A percentile compares a stretch with the other conserved stretches of the same genome.
phyloP scores from a whole-genome alignment of 2,329 filamentous ascomycete genomes.

The Hirsutella minnesotensis region DNA sequence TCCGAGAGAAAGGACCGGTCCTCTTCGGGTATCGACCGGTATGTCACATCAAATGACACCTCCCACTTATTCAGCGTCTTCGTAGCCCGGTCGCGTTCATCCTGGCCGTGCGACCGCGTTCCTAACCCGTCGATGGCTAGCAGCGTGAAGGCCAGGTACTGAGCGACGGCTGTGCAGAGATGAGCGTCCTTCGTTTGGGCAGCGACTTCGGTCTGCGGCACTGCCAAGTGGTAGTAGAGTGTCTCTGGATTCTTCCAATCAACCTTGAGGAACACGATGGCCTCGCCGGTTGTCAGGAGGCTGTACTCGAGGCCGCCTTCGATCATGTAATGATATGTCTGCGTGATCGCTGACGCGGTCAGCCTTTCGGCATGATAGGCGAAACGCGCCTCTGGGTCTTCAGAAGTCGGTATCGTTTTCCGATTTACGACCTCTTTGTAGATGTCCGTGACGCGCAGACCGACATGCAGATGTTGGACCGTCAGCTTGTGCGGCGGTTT shows the following conservation, averaged over 20 bases:
- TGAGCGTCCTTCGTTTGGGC: too few species aligned
- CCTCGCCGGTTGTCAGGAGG: slow-evolving; percentile 29
- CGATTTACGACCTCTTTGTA: too few species aligned
- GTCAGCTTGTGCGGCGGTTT: slow-evolving; percentile 36
- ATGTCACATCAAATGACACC: slow-evolving; percentile 13
- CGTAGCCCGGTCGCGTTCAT: slow-evolving; percentile 11
- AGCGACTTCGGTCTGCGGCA: slow-evolving; percentile 14
- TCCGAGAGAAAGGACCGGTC: too few species aligned
- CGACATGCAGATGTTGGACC: slow-evolving; percentile 24
- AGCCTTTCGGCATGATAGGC: slow-evolving; percentile 23
- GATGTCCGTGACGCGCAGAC: slow-evolving; percentile 27
- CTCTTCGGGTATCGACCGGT: slow-evolving; percentile 10
- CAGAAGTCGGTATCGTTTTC: slow-evolving; percentile 12
- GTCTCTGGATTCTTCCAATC: slow-evolving; percentile 14
- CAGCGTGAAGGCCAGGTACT: too few species aligned
- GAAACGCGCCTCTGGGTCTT: slow-evolving; percentile 17
- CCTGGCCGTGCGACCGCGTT: too few species aligned
- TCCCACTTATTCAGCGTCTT: slow-evolving; percentile 4
- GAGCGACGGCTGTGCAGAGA: too few species aligned
- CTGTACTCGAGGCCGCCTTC: slow-evolving; percentile 30
- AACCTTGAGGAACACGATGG: slow-evolving; percentile 29
- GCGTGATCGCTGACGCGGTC: slow-evolving; percentile 29
- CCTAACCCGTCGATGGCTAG: too few species aligned
- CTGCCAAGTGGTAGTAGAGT: slow-evolving; percentile 19
- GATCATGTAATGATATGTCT: slow-evolving; percentile 40